Conservation (phyloP, 2,329 filamentous ascomycete genomes). For the Claviceps purpurea region DNA sequence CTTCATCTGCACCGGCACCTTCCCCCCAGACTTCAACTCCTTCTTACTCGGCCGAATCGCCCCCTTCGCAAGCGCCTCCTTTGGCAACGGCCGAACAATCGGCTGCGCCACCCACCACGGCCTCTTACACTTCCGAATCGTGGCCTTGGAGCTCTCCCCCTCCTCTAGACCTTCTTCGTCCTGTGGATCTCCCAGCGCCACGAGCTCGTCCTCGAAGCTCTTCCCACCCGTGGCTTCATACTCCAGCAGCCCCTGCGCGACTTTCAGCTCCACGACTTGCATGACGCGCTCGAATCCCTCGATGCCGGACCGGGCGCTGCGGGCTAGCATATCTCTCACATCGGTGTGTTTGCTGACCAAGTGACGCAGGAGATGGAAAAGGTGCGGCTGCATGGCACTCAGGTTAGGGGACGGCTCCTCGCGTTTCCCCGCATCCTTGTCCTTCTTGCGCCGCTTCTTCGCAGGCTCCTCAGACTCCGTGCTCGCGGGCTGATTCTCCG, state of each 20-base stretch:
- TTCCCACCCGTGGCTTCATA: slow-evolving; percentile 41
- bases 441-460: slow-evolving; percentile 37
- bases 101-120: slow-evolving; percentile 90
- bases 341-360: slow-evolving; percentile 70
- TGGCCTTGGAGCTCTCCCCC: slow-evolving; percentile 47
- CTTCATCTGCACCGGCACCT: slow-evolving; percentile 6
- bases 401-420: slow-evolving; percentile 47
- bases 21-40: slow-evolving; percentile 20
- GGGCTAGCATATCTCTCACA: slow-evolving; percentile 72
- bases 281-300: slow-evolving; percentile 65
- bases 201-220: slow-evolving; percentile 30
- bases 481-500: slow-evolving; percentile 14
- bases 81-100: slow-evolving; percentile 72
- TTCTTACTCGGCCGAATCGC: slow-evolving; percentile 65
- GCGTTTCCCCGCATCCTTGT: slow-evolving; percentile 18
- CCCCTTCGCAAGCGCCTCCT: slow-evolving; percentile 74
- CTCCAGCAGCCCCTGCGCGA: slow-evolving; percentile 59
- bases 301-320: slow-evolving; percentile 55
- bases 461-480: slow-evolving; percentile 32
- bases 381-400: slow-evolving; percentile 72
- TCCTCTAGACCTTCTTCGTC: slow-evolving; percentile 26
- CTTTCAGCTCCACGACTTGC: slow-evolving; percentile 57
- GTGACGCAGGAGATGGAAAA: slow-evolving; percentile 81
- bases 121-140: slow-evolving; percentile 59
- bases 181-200: slow-evolving; percentile 10